Percentiles rank a stretch among this genome's conserved stretches.
Conservation (phyloP, 148 eudicot species). For the Gaultheria prostrata region DNA sequence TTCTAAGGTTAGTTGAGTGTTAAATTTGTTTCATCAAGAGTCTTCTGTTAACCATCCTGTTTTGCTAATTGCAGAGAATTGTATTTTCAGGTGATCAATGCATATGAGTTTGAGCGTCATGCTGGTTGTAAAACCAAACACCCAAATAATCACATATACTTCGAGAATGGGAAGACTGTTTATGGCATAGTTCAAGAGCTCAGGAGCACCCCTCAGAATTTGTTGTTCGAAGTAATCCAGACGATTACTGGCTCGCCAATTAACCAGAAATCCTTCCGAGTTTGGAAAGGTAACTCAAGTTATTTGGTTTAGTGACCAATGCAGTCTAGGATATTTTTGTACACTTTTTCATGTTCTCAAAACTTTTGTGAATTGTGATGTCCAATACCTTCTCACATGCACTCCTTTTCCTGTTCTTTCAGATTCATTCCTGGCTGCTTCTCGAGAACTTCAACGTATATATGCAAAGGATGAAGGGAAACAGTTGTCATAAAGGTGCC, state of each 20-base stretch:
- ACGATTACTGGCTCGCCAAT: slow-evolving; percentile 76
- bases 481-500: slow-evolving; percentile 21
- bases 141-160: slow-evolving; percentile 89
- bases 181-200: slow-evolving; percentile 81
- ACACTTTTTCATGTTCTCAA: not conserved
- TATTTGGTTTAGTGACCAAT: not conserved
- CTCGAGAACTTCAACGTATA: slow-evolving; percentile 80
- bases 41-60: not conserved
- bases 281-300: slow-evolving; percentile 69
- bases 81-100: slow-evolving; percentile 58
- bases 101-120: slow-evolving; percentile 83
- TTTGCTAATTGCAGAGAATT: not conserved
- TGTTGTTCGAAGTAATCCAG: slow-evolving; percentile 69
- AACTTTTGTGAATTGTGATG: not conserved
- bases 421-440: slow-evolving; percentile 78
- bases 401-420: slow-evolving; percentile 28
- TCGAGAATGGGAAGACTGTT: slow-evolving; percentile 81
- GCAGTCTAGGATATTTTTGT: not conserved
- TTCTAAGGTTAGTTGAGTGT: slow-evolving; percentile 51
- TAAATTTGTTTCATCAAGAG: not conserved
- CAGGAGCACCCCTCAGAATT: slow-evolving; percentile 63
- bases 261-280: slow-evolving; percentile 61
- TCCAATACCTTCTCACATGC: slow-evolving; percentile 11
- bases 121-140: slow-evolving; percentile 88
- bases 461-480: slow-evolving; percentile 63